These are phyloP conservation scores for Knufia petricola DNA, from an alignment of 2,329 filamentous ascomycete species.

Conservation along the genomic window DNA sequence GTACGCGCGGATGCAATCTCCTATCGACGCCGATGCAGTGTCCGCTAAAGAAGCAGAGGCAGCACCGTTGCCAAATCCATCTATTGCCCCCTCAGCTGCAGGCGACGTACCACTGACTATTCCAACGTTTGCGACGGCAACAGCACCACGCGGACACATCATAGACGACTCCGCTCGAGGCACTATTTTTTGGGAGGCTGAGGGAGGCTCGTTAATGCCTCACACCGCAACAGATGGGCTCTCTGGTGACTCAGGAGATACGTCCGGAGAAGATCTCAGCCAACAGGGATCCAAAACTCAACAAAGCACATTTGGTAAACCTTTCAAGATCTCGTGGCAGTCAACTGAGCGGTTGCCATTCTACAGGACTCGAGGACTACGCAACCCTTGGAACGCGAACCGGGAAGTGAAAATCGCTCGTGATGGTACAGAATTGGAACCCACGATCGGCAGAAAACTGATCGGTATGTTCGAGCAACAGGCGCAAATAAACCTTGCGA, in stretches of 20 bases:
- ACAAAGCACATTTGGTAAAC: conserved; percentile 73
- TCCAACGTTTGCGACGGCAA: conserved; percentile 65
- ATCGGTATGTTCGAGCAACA: conserved; percentile 57
- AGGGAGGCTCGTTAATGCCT: conserved; percentile 43
- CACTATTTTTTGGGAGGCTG: conserved; percentile 92
- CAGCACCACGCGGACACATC: conserved; percentile 71
- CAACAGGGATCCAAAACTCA: conserved; percentile 9
- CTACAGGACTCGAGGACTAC: conserved; percentile 73
- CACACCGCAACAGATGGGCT: conserved; percentile 29
- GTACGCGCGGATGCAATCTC: conserved; percentile 80
- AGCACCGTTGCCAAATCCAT: conserved; percentile 47
- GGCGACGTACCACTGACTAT: conserved; percentile 69
- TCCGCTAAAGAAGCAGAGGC: conserved; percentile 45
- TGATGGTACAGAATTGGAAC: conserved; percentile 88
- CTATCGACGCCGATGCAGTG: conserved; percentile 62
- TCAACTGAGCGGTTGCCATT: conserved; percentile 78
- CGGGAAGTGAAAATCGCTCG: conserved; percentile 91
- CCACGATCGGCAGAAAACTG: conserved; percentile 64
- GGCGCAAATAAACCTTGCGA: conserved; percentile 4
- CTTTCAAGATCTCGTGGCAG: conserved; percentile 84
- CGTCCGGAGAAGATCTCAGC: conserved; percentile 33
- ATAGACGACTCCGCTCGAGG: conserved; percentile 90
- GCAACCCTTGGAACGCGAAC: conserved; percentile 93
- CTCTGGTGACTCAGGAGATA: conserved; percentile 29
- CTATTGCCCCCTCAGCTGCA: conserved; percentile 31